phyloP scores from a whole-genome alignment of 148 eudicot genomes.

The Selenicereus undatus region DNA sequence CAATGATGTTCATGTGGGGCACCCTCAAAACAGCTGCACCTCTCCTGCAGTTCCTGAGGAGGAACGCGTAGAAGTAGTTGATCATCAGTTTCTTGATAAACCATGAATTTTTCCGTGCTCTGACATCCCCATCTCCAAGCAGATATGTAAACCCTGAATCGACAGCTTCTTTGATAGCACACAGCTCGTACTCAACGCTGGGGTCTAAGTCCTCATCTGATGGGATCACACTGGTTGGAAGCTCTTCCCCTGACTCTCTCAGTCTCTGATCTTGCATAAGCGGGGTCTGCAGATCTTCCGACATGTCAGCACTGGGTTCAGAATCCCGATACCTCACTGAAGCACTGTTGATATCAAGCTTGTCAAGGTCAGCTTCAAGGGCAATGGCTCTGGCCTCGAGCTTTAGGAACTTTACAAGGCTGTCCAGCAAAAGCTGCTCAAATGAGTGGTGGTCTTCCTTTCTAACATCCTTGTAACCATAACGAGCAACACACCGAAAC shows the following conservation, averaged over 20 bases:
- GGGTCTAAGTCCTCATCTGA: constrained; percentile 47
- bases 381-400: constrained; percentile 66
- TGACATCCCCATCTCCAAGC: constrained; percentile 75
- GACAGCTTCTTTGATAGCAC: constrained; percentile 69
- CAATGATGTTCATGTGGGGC: constrained; percentile 84
- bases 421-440: constrained; percentile 66
- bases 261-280: constrained; percentile 42
- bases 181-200: constrained; percentile 71
- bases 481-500: constrained; percentile 84
- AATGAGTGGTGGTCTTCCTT: constrained; percentile 85
- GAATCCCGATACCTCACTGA: constrained; percentile 44
- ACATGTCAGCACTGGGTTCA: constrained; percentile 19
- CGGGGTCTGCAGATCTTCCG: constrained; percentile 51
- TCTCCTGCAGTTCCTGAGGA: constrained; percentile 86
- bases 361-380: constrained; percentile 50
- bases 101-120: constrained; percentile 73
- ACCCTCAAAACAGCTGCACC: constrained; percentile 79
- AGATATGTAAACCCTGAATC: constrained; percentile 87
- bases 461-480: constrained; percentile 87
- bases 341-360: constrained; percentile 35
- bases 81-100: constrained; percentile 78
- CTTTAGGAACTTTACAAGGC: constrained; percentile 68
- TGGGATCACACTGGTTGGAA: constrained; percentile 46
- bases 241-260: constrained; percentile 25
- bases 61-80: constrained; percentile 80